Percentiles rank a stretch among this genome's conserved stretches.
These are phyloP conservation scores for Clavariopsis aquatica DNA, from an alignment of 495 filamentous ascomycete species.

Conservation along the genomic window DNA sequence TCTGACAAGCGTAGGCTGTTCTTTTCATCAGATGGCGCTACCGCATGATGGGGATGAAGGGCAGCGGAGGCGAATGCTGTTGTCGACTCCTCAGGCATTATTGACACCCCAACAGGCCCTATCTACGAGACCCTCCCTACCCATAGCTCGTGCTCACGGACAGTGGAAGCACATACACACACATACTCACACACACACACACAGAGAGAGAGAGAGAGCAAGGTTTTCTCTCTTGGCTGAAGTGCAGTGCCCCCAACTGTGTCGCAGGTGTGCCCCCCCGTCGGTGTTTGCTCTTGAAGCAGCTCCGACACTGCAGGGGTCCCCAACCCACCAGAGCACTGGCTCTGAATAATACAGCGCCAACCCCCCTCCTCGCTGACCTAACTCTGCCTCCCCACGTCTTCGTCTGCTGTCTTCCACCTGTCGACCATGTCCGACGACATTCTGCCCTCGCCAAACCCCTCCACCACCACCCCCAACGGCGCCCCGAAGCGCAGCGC, in stretches of 20 bases:
- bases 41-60: not conserved
- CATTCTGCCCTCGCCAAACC: slow-evolving; percentile 15
- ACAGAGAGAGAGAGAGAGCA: no score
- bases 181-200: no score
- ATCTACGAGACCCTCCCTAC: no score
- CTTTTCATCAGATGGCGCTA: not conserved
- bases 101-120: no score
- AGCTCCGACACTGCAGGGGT: not conserved
- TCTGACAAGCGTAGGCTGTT: not conserved
- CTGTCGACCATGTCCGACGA: slow-evolving; percentile 21
- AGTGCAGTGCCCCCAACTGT: no score
- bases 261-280: not conserved
- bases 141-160: no score
- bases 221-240: no score
- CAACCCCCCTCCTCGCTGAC: not conserved
- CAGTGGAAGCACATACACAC: no score
- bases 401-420: not conserved
- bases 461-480: slow-evolving; percentile 8
- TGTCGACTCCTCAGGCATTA: no score
- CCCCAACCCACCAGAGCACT: not conserved
- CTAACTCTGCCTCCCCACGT: not conserved
- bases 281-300: not conserved
- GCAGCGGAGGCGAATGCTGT: no score
- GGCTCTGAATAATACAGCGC: not conserved
- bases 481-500: slow-evolving; percentile 27